phyloP scores from a whole-genome alignment of 1,139 yeast species.

The Hanseniaspora gamundiae region DNA sequence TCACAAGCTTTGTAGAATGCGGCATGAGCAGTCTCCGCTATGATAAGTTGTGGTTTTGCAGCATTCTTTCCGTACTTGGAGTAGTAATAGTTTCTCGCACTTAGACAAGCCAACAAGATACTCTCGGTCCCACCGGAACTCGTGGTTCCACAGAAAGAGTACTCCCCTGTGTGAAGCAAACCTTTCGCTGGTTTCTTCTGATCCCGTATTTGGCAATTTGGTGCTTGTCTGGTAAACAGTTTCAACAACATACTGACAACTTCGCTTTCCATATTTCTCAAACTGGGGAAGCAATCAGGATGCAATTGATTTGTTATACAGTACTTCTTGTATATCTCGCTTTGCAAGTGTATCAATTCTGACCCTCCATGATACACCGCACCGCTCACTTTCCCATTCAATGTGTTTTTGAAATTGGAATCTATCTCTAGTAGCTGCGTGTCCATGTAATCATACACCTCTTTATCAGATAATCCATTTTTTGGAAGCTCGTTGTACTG shows the following conservation, averaged over 20 bases:
- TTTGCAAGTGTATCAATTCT: conserved; percentile 58
- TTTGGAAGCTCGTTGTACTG: conserved; percentile 34
- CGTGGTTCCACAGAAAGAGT: conserved; percentile 70
- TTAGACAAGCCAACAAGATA: conserved; percentile 66
- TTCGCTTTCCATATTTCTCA: conserved; percentile 92
- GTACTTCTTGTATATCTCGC: conserved; percentile 62
- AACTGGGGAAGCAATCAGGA: conserved; percentile 95
- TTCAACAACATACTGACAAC: conserved; percentile 83
- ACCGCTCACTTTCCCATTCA: conserved; percentile 71
- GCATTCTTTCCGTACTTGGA: conserved; percentile 42
- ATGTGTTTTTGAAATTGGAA: conserved; percentile 34
- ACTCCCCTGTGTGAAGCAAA: conserved; percentile 36
- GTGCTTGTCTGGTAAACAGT: conserved; percentile 48
- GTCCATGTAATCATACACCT: conserved; percentile 38
- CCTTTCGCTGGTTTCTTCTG: not conserved
- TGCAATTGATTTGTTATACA: conserved; percentile 90
- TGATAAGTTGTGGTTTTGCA: conserved; percentile 65
- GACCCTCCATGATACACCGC: conserved; percentile 95
- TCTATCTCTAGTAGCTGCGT: conserved; percentile 34
- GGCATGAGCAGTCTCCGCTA: conserved; percentile 87
- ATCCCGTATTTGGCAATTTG: too few species aligned
- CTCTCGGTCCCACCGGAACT: conserved; percentile 98
- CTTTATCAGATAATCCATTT: conserved; percentile 37
- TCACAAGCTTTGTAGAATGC: conserved; percentile 90
- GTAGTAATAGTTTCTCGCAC: conserved; percentile 57